These are phyloP conservation scores for Trypanosoma rangeli DNA, from an alignment of 208 protist genomes.

Conservation along the genomic window DNA sequence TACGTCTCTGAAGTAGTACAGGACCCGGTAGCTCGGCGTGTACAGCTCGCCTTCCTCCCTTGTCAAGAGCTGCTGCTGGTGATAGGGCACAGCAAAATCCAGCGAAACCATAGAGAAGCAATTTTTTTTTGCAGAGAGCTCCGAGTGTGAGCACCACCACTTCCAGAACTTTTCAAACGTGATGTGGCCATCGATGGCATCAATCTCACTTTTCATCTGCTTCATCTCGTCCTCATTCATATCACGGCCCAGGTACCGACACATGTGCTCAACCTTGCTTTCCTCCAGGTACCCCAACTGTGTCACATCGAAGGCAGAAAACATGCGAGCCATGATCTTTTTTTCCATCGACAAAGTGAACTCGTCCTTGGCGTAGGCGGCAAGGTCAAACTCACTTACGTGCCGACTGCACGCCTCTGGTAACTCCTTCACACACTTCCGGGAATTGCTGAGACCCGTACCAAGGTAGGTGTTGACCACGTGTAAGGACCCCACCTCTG, in stretches of 20 bases:
- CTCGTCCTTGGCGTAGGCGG: conserved; percentile 83
- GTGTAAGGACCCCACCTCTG: conserved; percentile 40
- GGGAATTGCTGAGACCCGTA: conserved; percentile 36
- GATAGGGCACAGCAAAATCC: conserved; percentile 87
- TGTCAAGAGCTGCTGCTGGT: conserved; percentile 89
- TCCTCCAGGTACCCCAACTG: conserved; percentile 71
- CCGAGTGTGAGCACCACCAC: conserved; percentile 73
- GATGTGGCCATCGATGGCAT: conserved; percentile 39
- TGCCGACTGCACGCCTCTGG: conserved; percentile 19
- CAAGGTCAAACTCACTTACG: conserved; percentile 77
- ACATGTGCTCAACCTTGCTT: conserved; percentile 73
- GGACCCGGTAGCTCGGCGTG: conserved; percentile 91
- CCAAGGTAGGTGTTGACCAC: conserved; percentile 35
- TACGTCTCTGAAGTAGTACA: conserved; percentile 89
- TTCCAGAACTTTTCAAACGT: conserved; percentile 89
- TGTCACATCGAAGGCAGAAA: conserved; percentile 85
- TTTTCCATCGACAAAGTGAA: conserved; percentile 64
- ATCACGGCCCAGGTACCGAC: conserved; percentile 70
- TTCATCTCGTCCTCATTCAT: conserved; percentile 40
- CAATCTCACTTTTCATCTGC: conserved; percentile 64
- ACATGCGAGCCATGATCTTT: conserved; percentile 88
- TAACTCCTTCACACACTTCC: neutral
- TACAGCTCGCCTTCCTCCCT: conserved; percentile 82
- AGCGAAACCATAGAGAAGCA: conserved; percentile 84
- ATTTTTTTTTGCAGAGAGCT: conserved; percentile 43